phyloP scores from a whole-genome alignment of 2,329 filamentous ascomycete genomes.

The Aspergillus novofumigatus region DNA sequence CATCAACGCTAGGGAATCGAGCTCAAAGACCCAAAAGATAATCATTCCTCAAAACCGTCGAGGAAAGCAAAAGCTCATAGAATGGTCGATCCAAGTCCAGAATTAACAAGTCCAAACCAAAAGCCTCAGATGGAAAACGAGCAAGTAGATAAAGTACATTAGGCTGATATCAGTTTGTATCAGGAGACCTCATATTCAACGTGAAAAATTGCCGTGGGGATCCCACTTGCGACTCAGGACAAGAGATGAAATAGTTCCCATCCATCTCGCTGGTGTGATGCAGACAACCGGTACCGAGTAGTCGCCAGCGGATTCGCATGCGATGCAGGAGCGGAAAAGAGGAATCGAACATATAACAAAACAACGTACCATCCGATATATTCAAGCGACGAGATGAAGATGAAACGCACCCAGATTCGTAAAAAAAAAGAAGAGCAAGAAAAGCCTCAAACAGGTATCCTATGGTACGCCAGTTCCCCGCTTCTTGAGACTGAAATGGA shows the following conservation, averaged over 20 bases:
- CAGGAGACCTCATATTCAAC: slow-evolving; percentile 5
- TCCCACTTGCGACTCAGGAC: slow-evolving; percentile 1
- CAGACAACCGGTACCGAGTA: slow-evolving; percentile 4
- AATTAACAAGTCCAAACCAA: slow-evolving; percentile 2
- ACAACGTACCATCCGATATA: slow-evolving; percentile 19
- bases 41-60: slow-evolving; percentile 4
- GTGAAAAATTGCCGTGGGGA: background rate
- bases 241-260: background rate
- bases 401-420: slow-evolving; percentile 7
- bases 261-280: background rate
- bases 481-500: slow-evolving; percentile 17
- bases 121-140: slow-evolving; percentile 16
- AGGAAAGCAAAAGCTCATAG: slow-evolving; percentile 7
- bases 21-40: slow-evolving; percentile 13
- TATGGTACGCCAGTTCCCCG: slow-evolving; percentile 27
- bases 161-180: slow-evolving; percentile 18
- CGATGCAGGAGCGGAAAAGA: background rate
- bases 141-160: slow-evolving; percentile 29
- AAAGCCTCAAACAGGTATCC: slow-evolving; percentile 24
- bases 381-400: slow-evolving; percentile 15
- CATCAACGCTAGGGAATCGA: slow-evolving; percentile 18
- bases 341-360: slow-evolving; percentile 2
- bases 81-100: slow-evolving; percentile 5
- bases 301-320: slow-evolving; percentile 2
- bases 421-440: slow-evolving; percentile 3